Base-by-base conservation (phyloP, 345 rosid species). In the Pelargonium nanum region DNA sequence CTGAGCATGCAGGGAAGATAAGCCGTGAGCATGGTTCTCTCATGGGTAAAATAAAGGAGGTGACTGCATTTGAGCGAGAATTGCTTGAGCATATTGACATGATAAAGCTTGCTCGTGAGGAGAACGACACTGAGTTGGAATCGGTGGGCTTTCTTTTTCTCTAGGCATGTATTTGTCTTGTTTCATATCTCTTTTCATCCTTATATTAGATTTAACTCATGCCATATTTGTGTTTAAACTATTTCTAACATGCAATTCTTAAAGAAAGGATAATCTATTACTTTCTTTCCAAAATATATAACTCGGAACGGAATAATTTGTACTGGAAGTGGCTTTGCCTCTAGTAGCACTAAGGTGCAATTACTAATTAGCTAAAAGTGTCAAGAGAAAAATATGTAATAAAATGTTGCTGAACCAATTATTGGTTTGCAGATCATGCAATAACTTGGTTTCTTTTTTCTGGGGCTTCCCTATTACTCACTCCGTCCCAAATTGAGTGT, bases 51-150 rank as follows among this genome's bases (percentile, higher is more conserved):
- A 79, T 85, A 80, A 87, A 87, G 78, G 80, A 81, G 71, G 96
- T 89, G 69, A 73, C 68, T 74, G 72, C 78, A 32, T 84, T 87
- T 66, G 99, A 93, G 69, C 79, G 74, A 66, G 88, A 89, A 63
- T 67, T 93, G 62, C 88, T 93, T 60, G 99, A 93, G 73, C 89
- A 93, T 65, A 84, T 93, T 72, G 97, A 93, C 78, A 85, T 93
- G 91, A 81, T 93, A 32, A 87, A 87, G 71, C 88, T 93, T 66
- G 96, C 96, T 59, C 83, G 80, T 22, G 99, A 89, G 62, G 99
- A 93, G 75, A 80, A 79, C 55, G 96, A 87, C 75, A 44, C 80
- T 57, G 97, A 93, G 73, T 68, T 93, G 85, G 91, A 89, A 93
- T 85, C 59, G 94, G 97, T 87, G 89, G 83, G 95, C 76, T 65